These are phyloP conservation scores for Phialophora verrucosa DNA, from an alignment of 2,329 filamentous ascomycete genomes.

Conservation along the genomic window DNA sequence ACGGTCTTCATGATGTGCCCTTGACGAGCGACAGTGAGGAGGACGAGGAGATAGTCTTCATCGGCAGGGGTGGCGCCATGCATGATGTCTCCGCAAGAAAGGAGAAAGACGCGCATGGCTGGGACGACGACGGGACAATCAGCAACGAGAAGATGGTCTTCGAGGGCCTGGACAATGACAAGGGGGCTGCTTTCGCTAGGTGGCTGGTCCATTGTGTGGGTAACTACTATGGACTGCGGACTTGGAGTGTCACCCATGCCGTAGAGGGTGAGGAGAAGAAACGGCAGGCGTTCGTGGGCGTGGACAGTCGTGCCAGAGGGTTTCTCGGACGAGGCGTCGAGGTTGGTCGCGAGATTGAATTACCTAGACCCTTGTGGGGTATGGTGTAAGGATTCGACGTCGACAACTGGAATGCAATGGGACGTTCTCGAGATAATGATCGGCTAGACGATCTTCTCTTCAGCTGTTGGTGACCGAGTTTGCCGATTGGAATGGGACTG, in stretches of 20 bases:
- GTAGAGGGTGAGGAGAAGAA: constrained; percentile 32
- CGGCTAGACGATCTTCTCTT: neutral
- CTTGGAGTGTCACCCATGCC: constrained; percentile 67
- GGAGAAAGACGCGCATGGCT: constrained; percentile 50
- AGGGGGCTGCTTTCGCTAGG: constrained; percentile 81
- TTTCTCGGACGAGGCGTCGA: constrained; percentile 40
- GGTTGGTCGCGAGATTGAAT: constrained; percentile 37
- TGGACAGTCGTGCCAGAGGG: constrained; percentile 56
- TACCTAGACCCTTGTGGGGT: constrained; percentile 45
- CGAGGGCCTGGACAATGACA: constrained; percentile 76
- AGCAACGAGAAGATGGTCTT: constrained; percentile 74
- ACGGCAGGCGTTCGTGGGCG: constrained; percentile 77
- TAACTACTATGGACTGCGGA: constrained; percentile 86
- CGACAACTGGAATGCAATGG: neutral
- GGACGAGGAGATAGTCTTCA: constrained; percentile 91
- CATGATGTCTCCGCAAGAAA: constrained; percentile 62
- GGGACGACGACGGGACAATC: constrained; percentile 42
- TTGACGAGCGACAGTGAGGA: constrained; percentile 49
- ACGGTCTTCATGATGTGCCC: constrained; percentile 54
- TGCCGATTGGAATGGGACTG: constrained; percentile 6
- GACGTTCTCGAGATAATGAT: neutral
- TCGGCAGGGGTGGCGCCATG: constrained; percentile 72
- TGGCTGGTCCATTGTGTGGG: constrained; percentile 94
- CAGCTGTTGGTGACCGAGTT: neutral
- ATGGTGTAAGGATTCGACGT: constrained; percentile 41